Evolutionary conservation across 2,329 filamentous ascomycete genomes (phyloP).

Genomic region (Clathrospora elynae): DNA sequence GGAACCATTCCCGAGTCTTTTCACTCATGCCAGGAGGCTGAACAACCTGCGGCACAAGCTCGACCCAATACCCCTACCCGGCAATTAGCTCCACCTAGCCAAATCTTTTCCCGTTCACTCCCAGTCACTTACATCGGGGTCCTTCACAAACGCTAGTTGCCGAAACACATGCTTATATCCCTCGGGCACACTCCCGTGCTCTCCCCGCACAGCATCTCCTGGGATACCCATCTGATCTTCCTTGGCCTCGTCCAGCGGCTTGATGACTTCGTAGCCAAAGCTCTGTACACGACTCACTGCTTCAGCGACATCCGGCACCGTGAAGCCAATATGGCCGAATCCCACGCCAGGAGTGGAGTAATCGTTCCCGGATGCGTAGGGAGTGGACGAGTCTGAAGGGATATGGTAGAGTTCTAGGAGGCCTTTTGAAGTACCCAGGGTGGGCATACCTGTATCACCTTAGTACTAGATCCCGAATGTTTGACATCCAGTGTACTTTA

Average conservation of each 20-base stretch:
- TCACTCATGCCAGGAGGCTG: no score
- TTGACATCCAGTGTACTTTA: not conserved
- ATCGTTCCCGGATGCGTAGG: conserved; percentile 38
- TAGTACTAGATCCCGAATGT: not conserved
- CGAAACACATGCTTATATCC: conserved; percentile 38
- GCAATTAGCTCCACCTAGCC: conserved; percentile 10
- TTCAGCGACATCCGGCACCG: conserved; percentile 37
- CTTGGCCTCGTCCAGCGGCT: conserved; percentile 34
- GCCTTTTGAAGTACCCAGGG: conserved; percentile 31
- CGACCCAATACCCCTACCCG: conserved; percentile 39
- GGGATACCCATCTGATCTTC: conserved; percentile 34
- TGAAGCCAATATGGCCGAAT: conserved; percentile 46
- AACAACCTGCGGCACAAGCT: conserved; percentile 36
- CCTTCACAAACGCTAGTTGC: conserved; percentile 43
- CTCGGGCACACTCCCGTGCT: conserved; percentile 25
- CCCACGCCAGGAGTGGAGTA: conserved; percentile 28
- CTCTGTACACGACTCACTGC: conserved; percentile 28
- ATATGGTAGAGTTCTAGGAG: conserved; percentile 44
- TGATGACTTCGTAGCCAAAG: conserved; percentile 35
- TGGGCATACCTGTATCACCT: conserved; percentile 20
- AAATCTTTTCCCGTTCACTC: not conserved
- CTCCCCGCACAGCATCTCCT: conserved; percentile 21
- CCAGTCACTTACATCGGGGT: conserved; percentile 40
- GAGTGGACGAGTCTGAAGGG: conserved; percentile 24
- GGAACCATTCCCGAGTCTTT: no score